Conservation (phyloP, 2,329 filamentous ascomycete species). For the Ophiocordyceps unilateralis region DNA sequence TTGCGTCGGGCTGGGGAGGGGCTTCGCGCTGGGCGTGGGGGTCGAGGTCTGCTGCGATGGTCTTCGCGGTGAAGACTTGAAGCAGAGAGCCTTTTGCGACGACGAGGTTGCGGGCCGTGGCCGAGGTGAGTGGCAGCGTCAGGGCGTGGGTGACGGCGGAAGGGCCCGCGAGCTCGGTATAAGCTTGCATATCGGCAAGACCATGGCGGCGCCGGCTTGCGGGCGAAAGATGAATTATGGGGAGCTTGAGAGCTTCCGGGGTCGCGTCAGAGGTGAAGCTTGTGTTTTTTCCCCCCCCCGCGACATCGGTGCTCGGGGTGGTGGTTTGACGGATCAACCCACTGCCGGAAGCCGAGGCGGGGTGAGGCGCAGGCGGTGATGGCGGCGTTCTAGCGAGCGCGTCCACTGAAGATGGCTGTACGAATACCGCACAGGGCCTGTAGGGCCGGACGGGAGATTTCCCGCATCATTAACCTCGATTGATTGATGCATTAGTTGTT, state of each 20-base stretch:
- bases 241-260: not conserved
- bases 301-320: not conserved
- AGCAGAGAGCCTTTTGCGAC: constrained; percentile 86
- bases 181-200: constrained; percentile 67
- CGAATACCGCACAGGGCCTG: no score
- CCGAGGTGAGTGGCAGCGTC: constrained; percentile 57
- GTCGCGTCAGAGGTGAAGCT: not conserved
- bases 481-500: no score
- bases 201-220: constrained; percentile 12
- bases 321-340: not conserved
- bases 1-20: constrained; percentile 23
- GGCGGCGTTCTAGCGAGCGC: not conserved
- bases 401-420: no score
- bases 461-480: no score
- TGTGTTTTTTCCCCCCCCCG: not conserved
- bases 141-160: constrained; percentile 87
- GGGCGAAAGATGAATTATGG: not conserved
- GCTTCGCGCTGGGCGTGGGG: constrained; percentile 17
- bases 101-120: constrained; percentile 66
- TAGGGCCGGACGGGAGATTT: no score
- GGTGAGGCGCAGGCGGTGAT: not conserved
- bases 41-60: constrained; percentile 46
- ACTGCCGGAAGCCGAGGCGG: not conserved
- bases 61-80: constrained; percentile 69
- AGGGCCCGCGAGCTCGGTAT: constrained; percentile 86